phyloP scores from a whole-genome alignment of 2,329 filamentous ascomycete species.

The Beauveria asiatica region DNA sequence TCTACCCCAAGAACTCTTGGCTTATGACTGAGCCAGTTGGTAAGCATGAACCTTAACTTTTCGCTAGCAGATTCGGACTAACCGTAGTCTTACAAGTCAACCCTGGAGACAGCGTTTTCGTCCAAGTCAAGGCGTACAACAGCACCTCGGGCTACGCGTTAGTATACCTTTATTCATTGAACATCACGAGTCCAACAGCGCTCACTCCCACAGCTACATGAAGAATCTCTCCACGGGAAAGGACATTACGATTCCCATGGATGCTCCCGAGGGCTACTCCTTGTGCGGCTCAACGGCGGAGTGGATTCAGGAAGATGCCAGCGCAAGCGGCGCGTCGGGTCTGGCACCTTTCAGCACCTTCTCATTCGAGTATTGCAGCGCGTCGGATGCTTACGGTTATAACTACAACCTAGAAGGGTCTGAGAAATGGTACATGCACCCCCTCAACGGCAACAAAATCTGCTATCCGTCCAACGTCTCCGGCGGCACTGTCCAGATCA shows the following conservation, averaged over 20 bases:
- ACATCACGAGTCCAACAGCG: background rate
- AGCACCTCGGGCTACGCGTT: background rate
- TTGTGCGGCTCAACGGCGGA: background rate
- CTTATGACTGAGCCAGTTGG: background rate
- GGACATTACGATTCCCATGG: background rate
- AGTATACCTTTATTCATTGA: background rate
- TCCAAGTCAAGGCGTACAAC: background rate
- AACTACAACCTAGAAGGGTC: background rate
- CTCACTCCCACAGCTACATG: background rate
- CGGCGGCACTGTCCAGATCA: background rate
- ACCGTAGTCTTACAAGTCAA: background rate
- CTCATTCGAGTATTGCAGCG: background rate
- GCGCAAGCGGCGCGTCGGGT: background rate
- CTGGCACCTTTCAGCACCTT: background rate
- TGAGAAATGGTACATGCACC: background rate
- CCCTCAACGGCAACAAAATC: background rate
- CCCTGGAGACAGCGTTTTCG: background rate
- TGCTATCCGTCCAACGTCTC: background rate
- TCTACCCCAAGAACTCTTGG: background rate
- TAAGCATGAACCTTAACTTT: background rate
- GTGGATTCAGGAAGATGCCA: background rate
- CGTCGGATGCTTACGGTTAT: background rate
- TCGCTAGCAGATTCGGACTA: no score
- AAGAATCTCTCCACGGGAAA: background rate
- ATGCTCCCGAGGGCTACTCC: background rate